Percentiles rank a stretch among this genome's conserved stretches.
phyloP scores from a whole-genome alignment of 148 eudicot genomes.

The Amaranthus palmeri region DNA sequence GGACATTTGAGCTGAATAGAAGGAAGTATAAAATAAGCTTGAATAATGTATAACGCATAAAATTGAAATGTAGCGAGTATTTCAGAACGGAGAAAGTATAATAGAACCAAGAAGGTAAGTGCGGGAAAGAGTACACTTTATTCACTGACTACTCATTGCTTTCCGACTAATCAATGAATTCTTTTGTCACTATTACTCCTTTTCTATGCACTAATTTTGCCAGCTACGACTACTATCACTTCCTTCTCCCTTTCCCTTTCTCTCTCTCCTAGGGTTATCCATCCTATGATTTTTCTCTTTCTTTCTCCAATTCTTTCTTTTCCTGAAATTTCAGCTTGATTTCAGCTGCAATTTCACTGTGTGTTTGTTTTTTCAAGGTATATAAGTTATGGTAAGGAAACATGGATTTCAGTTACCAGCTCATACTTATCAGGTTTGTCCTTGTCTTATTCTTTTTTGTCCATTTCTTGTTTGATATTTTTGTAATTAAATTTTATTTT shows the following conservation, averaged over 20 bases:
- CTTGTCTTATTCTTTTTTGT: background rate
- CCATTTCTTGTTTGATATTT: background rate
- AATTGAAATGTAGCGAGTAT: too few relatives aligned
- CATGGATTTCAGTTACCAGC: slow-evolving; percentile 98
- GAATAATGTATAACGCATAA: too few relatives aligned
- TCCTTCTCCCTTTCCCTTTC: background rate
- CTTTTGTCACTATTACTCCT: background rate
- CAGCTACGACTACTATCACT: slow-evolving; percentile 8
- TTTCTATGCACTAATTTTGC: slow-evolving; percentile 2
- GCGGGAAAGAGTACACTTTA: background rate
- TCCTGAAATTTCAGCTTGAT: background rate
- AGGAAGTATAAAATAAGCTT: too few relatives aligned
- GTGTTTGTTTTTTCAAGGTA: background rate
- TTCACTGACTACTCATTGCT: background rate
- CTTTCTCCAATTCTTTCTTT: slow-evolving; percentile 10
- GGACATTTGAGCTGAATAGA: too few relatives aligned
- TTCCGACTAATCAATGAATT: slow-evolving; percentile 15
- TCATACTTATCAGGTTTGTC: slow-evolving; percentile 86
- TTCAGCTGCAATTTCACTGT: slow-evolving; percentile 9
- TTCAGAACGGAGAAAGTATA: too few relatives aligned
- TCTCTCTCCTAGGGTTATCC: slow-evolving; percentile 25
- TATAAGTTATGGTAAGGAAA: slow-evolving; percentile 66
- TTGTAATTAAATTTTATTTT: background rate
- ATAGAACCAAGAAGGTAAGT: too few relatives aligned
- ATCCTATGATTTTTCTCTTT: background rate